Conservation (phyloP, 495 filamentous ascomycete species). For the Penicillium cataractarum region DNA sequence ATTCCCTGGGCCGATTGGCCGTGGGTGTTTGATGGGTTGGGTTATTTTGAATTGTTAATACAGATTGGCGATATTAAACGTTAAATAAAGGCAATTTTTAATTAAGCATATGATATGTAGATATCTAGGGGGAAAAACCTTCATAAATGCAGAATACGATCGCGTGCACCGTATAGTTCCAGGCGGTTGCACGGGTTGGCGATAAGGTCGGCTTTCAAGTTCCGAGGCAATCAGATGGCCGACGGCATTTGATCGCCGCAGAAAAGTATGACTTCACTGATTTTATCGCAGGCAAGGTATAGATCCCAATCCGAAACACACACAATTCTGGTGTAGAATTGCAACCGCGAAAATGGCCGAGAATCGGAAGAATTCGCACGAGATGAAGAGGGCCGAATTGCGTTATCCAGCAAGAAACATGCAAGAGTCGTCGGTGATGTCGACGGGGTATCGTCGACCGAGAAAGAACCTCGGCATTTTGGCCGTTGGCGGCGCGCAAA, state of each 20-base stretch:
- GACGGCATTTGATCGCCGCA: slow-evolving; percentile 26
- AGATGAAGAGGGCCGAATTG: background rate
- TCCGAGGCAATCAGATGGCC: slow-evolving; percentile 26
- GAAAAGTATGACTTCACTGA: slow-evolving; percentile 13
- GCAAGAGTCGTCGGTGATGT: background rate
- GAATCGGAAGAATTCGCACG: slow-evolving; percentile 14
- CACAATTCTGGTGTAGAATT: background rate
- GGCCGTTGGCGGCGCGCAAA: slow-evolving; percentile 25
- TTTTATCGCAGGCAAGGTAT: background rate
- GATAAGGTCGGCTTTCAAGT: slow-evolving; percentile 20
- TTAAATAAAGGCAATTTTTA: background rate
- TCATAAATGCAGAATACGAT: background rate
- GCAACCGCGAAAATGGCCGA: slow-evolving; percentile 2
- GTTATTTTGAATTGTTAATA: background rate
- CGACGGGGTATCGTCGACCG: slow-evolving; percentile 6
- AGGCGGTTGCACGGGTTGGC: slow-evolving; percentile 12
- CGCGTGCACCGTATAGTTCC: too few species aligned
- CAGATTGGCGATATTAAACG: background rate
- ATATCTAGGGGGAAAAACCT: too few species aligned
- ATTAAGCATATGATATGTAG: background rate
- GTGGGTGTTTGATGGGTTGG: background rate
- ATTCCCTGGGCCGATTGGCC: background rate
- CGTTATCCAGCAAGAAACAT: background rate
- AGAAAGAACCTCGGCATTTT: slow-evolving; percentile 41
- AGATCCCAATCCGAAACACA: background rate